phyloP scores from a whole-genome alignment of 164 flowering plant species.

The Stephania cephalantha region DNA sequence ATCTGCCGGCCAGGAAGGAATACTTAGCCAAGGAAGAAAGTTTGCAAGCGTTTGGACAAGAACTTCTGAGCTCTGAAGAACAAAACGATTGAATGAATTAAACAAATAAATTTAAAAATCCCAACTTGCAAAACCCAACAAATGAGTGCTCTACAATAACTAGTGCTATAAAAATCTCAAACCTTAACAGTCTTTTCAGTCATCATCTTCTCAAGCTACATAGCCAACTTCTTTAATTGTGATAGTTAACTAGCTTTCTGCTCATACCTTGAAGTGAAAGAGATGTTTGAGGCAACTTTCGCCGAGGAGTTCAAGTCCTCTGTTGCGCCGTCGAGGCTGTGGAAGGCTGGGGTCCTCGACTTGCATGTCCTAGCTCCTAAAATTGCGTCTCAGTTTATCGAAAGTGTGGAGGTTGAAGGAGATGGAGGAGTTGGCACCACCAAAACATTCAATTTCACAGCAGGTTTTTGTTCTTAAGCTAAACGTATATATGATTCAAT shows the following conservation, averaged over 20 bases:
- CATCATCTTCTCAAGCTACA: neutral
- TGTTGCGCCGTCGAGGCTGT: conserved; percentile 12
- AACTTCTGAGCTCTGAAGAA: neutral
- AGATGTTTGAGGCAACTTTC: conserved; percentile 13
- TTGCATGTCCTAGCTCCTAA: conserved; percentile 18
- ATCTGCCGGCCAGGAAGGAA: neutral
- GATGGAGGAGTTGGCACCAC: conserved; percentile 21
- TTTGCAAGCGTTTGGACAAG: neutral
- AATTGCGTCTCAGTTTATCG: conserved; percentile 15
- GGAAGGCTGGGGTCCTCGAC: conserved; percentile 14
- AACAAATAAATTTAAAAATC: neutral
- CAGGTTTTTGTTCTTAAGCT: conserved; percentile 8
- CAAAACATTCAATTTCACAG: conserved; percentile 12
- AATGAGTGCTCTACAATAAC: neutral
- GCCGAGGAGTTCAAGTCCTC: conserved; percentile 8
- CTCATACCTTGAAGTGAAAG: neutral
- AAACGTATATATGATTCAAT: too few relatives aligned
- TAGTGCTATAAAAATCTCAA: neutral
- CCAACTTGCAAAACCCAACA: neutral
- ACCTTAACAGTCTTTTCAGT: neutral
- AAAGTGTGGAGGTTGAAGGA: conserved; percentile 17
- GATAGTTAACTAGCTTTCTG: neutral
- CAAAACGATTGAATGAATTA: neutral
- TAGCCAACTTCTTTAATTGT: neutral
- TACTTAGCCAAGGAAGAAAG: neutral